phyloP scores from a whole-genome alignment of 208 protist species.

The Vickermania ingenoplastis region DNA sequence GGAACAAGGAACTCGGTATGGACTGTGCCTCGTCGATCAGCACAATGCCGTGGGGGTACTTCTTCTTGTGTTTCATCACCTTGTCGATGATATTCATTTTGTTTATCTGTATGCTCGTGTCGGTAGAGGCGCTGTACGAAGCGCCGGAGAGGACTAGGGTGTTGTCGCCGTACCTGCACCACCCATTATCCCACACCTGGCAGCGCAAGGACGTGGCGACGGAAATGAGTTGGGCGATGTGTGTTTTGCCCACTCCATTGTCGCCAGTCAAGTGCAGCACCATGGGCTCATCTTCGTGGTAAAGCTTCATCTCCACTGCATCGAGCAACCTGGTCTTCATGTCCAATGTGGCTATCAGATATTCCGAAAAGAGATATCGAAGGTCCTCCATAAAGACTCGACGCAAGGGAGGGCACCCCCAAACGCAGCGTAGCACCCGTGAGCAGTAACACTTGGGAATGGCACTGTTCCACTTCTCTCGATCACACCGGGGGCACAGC shows the following conservation, averaged over 20 bases:
- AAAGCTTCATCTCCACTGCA: conserved; percentile 48
- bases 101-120: conserved; percentile 4
- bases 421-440: too few relatives aligned
- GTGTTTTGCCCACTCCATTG: conserved; percentile 74
- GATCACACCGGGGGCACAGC: too few relatives aligned
- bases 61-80: conserved; percentile 28
- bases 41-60: conserved; percentile 68
- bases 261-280: conserved; percentile 77
- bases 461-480: too few relatives aligned
- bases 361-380: conserved; percentile 31
- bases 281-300: conserved; percentile 39
- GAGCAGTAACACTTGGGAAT: too few relatives aligned
- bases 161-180: conserved; percentile 49
- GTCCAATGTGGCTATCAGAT: conserved; percentile 48
- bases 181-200: conserved; percentile 8
- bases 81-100: conserved; percentile 29
- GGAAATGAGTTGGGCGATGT: conserved; percentile 54
- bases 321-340: conserved; percentile 29
- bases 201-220: conserved; percentile 37
- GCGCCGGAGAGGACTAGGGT: conserved; percentile 57
- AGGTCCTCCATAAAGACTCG: conserved; percentile 23
- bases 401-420: conserved; percentile 8
- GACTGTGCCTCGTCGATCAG: conserved; percentile 67
- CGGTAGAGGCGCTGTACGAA: conserved; percentile 23
- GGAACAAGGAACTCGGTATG: conserved; percentile 44